Evolutionary conservation across 352 stramenopile genomes (phyloP), one percentile per base, ranked within the genome.

Genomic region (Phytophthora hibernalis): DNA sequence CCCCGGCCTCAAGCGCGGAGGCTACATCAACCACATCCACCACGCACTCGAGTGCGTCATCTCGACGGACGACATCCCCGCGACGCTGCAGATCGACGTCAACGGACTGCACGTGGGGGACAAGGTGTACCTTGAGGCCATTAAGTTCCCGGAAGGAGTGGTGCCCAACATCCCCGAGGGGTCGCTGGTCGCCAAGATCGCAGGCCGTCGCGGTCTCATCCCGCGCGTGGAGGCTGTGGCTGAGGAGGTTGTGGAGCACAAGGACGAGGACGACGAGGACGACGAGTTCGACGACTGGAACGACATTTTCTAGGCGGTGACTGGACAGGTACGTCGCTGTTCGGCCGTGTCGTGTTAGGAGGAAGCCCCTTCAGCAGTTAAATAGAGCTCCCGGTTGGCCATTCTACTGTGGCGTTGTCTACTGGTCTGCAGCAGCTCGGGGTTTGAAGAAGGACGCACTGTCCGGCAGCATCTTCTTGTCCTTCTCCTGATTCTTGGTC

Each of bases 1-100:
- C 33, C 92, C 91, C 12, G 94, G 93, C n/a, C 87, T 98, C 74
- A 98, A 98, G 81, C 86, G 92, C 30, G 93, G 95, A 64, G 94
- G 94, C 35, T 98, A 95, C 70, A 97, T 98, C 70, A 96, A 95
- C 80, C 82, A 94, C 79, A 94, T 96, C 54, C 65, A 90, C 74
- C 87, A 95, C 68, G 75, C 92, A 44, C 82, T 96, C 51, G 83
- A 93, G 57, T 96, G 89, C 76, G 74, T 62, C 59, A 80, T 92
- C 54, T 89, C 80, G 64, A 92, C 85, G 58, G 83, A 94, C 49
- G 61, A 85, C 33, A 85, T 96, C 58, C 89, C 89, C 6, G 62
- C 70, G 38, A 93, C 85, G 43, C 76, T 96, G 48, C 80, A 92
- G 68, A 78, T 93, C 21, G 87, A 96, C 54, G 86, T 96, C 33